Evolutionary conservation across 495 filamentous ascomycete genomes (phyloP), one percentile per base, ranked within the genome.

Genomic region (Acidomyces sp.): DNA sequence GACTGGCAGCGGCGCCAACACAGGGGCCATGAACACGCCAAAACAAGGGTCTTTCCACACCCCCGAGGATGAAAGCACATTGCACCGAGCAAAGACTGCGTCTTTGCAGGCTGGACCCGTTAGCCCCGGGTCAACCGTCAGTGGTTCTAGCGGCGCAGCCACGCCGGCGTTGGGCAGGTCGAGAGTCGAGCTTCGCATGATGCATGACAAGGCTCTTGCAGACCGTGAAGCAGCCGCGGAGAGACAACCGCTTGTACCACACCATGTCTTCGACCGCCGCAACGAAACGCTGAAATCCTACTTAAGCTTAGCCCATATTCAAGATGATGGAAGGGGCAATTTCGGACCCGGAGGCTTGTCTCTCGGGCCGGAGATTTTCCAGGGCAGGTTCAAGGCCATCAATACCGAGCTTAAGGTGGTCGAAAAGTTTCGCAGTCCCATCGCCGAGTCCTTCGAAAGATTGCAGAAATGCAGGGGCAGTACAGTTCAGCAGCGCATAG

Each of bases 201-300:
- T 43, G 22, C 37, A 46, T 16, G 48, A 52, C 13, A 52, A 52
- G 33, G 43, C 43, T 7, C 38, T 47, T 3, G 48, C 48, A 2
- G 48, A 47, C 17, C 28, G 40, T 4, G 43, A 46, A 34, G 43
- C 44, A 5, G 32, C 25, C 6, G 32, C 22, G 12, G 37, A 38
- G 17, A 12, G 19, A 2, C 18, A 43, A 16, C 48, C 48, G 1
- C 7, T 39, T 16, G 26, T 52, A 3, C 48, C 48, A 3, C 22
- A 40, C 23, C 48, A 52, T 23, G 27, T 43, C 18, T 52, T 41
- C 35, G 48, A 52, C 27, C 48, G 48, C 1, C 43, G 48, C 3
- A 52, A 52, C 39, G 43, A 47, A 31, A 34, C 38, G 2, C 43
- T 52, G 11, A 52, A 52, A 21, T 52, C 43, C 6, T 43, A 47